phyloP scores from a whole-genome alignment of 257 asterid genomes.

The Haberlea rhodopensis region DNA sequence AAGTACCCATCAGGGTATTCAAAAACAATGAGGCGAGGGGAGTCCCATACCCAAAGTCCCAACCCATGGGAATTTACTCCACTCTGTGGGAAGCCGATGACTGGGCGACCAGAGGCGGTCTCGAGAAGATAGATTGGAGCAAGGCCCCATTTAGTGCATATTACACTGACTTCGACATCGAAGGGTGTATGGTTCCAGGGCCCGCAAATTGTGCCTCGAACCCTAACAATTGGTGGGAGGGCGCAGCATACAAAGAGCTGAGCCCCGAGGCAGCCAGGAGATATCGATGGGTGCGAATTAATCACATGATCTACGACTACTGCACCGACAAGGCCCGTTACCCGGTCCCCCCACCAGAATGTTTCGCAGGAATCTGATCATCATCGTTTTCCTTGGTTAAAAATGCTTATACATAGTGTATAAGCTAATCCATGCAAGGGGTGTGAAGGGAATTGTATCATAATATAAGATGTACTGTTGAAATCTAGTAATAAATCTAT shows the following conservation, averaged over 20 bases:
- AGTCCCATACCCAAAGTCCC: conserved; percentile 61
- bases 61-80: conserved; percentile 76
- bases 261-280: conserved; percentile 49
- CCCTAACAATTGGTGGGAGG: conserved; percentile 84
- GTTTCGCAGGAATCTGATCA: conserved; percentile 50
- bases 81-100: no score
- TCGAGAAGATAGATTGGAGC: conserved; percentile 86
- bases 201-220: conserved; percentile 54
- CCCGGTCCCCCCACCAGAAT: conserved; percentile 66
- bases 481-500: no score
- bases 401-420: no score
- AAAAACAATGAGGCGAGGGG: no score
- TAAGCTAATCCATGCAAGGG: no score
- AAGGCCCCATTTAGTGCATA: conserved; percentile 82
- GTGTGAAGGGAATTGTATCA: no score
- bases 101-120: conserved; percentile 91
- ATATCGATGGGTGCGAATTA: conserved; percentile 74
- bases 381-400: no score
- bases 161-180: conserved; percentile 83
- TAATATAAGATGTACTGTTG: no score
- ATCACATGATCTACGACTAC: conserved; percentile 79
- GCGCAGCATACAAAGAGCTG: conserved; percentile 46
- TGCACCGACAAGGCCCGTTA: conserved; percentile 72
- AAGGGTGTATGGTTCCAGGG: conserved; percentile 76
- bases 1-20: no score